Evolutionary conservation across 257 asterid genomes (phyloP), one percentile per base, ranked within the genome.

Genomic region (Gentiana macrophylla): DNA sequence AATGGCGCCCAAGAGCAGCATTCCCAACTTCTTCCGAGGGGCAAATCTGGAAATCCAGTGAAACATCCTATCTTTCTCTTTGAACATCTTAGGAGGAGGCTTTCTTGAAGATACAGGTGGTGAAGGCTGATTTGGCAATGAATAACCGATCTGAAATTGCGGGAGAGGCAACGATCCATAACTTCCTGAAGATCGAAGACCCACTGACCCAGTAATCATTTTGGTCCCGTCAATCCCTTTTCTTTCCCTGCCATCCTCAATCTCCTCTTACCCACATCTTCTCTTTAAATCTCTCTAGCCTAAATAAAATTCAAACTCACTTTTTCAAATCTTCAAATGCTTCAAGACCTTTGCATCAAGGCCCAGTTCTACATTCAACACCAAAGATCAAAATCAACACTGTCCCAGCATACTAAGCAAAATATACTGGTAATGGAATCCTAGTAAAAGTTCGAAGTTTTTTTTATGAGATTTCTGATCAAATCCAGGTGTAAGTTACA

Each of bases 131-230:
- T 64, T 67, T 47, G 88, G 81, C 63, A 72, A 67, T n/a, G 73
- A 54, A 55, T 76, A 71, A 67, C 74, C 79, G 74, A 83, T 96
- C 52, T 76, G 53, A 62, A 76, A 89, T 50, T 79, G 72, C 53
- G 77, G 72, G 45, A 64, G 77, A 48, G 67, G 95, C 81, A 91
- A 73, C 64, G 97, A 91, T 52, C 98, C 98, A 85, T 84, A 87
- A 80, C 97, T 91, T 66, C 94, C 95, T 12, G 97, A 90, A 71
- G 97, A 64, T 77, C 98, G 89, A 75, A 91, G 86, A 77, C 95
- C 90, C 83, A 88, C 79, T 80, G 97, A 91, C 90, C 81, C 86
- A 57, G 82, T 63, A 71, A 85, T 85, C 97, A 91, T 86, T 77
- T 86, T 70, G 77, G 76, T 66, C 82, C 80, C 65, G 81, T 59